Percentiles rank a stretch among this genome's conserved stretches.
Evolutionary conservation across 176 grass and related monocot species (phyloP).

Genomic region (Oropetium thomaeum): DNA sequence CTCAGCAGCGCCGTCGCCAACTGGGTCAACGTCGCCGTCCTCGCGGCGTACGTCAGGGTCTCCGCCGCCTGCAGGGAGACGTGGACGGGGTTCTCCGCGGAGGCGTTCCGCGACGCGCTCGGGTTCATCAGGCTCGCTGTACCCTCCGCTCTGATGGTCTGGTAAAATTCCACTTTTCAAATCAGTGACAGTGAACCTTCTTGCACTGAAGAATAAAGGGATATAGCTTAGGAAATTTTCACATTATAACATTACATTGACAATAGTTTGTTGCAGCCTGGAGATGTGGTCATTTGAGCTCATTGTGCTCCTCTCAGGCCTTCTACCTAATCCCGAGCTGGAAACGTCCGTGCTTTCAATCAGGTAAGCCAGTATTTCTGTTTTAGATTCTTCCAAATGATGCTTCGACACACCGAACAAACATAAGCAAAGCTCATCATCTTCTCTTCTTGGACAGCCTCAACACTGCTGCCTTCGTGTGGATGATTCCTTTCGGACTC

Average conservation of each 20-base stretch:
- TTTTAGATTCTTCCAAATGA: not conserved
- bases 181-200: too few relatives aligned
- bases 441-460: not conserved
- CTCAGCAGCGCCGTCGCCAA: slow-evolving; percentile 26
- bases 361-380: not conserved
- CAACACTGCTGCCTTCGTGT: slow-evolving; percentile 29
- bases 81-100: slow-evolving; percentile 29
- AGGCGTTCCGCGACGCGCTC: slow-evolving; percentile 16
- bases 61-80: slow-evolving; percentile 20
- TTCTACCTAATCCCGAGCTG: slow-evolving; percentile 34
- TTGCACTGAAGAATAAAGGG: not conserved
- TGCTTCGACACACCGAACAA: not conserved
- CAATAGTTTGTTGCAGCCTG: slow-evolving; percentile 16
- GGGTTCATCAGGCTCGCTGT: slow-evolving; percentile 31
- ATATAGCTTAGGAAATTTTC: not conserved
- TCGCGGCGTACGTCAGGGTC: slow-evolving; percentile 23
- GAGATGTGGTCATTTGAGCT: slow-evolving; percentile 40
- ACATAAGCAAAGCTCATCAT: not conserved
- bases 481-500: slow-evolving; percentile 32
- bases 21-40: slow-evolving; percentile 16
- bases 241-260: not conserved
- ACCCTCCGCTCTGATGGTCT: slow-evolving; percentile 40
- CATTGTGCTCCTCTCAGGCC: slow-evolving; percentile 28
- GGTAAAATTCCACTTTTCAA: too few relatives aligned
- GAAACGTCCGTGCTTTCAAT: slow-evolving; percentile 24